Percentiles rank a stretch among this genome's conserved stretches.
phyloP scores from a whole-genome alignment of 495 filamentous ascomycete species.

The Penicillium coprophilum region DNA sequence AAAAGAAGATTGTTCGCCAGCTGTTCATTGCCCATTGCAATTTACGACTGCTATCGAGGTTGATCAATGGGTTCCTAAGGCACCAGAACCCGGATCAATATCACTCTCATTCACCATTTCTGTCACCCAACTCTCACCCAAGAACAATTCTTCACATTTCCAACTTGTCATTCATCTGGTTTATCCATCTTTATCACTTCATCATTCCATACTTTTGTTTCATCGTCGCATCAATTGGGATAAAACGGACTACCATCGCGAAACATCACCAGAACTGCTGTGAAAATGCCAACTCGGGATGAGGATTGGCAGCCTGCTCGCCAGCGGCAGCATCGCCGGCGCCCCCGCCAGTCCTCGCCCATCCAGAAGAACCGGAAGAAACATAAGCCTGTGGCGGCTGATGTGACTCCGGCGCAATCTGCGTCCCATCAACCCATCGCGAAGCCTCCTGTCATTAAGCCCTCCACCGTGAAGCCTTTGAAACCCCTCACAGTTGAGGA shows the following conservation, averaged over 20 bases:
- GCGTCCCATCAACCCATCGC: not conserved
- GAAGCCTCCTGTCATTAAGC: not conserved
- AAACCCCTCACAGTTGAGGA: not conserved
- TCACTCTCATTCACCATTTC: not conserved
- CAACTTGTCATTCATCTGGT: not conserved
- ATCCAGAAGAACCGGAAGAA: not conserved
- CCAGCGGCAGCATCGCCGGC: not conserved
- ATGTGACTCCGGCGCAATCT: not conserved
- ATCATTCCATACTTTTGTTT: not conserved
- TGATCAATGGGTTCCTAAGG: not conserved
- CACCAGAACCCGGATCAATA: not conserved
- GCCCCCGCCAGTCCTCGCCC: not conserved
- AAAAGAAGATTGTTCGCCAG: not conserved
- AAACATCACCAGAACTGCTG: not conserved
- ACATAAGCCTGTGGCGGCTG: not conserved
- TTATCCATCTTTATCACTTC: not conserved
- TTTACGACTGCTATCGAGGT: too few species aligned
- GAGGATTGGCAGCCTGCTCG: not conserved
- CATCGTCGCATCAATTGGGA: not conserved
- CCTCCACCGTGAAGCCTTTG: not conserved
- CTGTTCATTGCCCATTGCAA: not conserved
- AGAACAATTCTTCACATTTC: not conserved
- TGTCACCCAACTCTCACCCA: not conserved
- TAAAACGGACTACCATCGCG: not conserved
- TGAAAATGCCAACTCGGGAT: not conserved